Percentiles rank a stretch among this genome's conserved stretches.
Evolutionary conservation across 2,329 filamentous ascomycete genomes (phyloP).

Genomic region (Berkeleyomyces rouxiae): DNA sequence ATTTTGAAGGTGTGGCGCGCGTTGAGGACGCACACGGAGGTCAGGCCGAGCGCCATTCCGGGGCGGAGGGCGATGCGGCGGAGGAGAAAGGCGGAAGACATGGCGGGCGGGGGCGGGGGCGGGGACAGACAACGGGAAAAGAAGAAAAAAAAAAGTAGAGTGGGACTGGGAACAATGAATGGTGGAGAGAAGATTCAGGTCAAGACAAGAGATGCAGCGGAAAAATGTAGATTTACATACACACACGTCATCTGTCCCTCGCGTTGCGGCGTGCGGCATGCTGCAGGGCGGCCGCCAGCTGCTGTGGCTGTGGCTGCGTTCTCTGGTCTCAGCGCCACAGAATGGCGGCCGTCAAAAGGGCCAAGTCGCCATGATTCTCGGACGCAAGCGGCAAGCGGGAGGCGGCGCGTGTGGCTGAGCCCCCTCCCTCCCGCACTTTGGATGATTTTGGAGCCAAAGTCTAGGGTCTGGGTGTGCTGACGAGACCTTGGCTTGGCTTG

Average conservation of each 20-base stretch:
- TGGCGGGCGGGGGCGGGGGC: neutral
- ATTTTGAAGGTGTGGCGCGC: slow-evolving; percentile 1
- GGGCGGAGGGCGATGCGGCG: slow-evolving; percentile 1
- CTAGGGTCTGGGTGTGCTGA: no score
- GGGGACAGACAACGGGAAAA: neutral
- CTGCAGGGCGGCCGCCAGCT: neutral
- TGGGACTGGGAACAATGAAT: no score
- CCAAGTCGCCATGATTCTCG: neutral
- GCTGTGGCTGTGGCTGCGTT: neutral
- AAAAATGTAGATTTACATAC: no score
- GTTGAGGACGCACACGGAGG: neutral
- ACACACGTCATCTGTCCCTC: no score
- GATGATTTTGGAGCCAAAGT: no score
- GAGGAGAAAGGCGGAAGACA: neutral
- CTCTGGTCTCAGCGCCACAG: neutral
- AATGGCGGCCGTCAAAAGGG: neutral
- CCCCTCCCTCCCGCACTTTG: neutral
- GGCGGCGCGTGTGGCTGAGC: neutral
- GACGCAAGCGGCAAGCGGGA: neutral
- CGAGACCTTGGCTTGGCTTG: no score
- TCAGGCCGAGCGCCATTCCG: neutral
- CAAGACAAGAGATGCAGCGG: no score
- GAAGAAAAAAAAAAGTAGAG: neutral
- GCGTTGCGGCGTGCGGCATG: no score
- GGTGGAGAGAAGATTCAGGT: no score